A percentile compares a stretch with the other conserved stretches of the same genome.
Conservation (phyloP, 257 asterid genomes). For the Fraxinus excelsior region DNA sequence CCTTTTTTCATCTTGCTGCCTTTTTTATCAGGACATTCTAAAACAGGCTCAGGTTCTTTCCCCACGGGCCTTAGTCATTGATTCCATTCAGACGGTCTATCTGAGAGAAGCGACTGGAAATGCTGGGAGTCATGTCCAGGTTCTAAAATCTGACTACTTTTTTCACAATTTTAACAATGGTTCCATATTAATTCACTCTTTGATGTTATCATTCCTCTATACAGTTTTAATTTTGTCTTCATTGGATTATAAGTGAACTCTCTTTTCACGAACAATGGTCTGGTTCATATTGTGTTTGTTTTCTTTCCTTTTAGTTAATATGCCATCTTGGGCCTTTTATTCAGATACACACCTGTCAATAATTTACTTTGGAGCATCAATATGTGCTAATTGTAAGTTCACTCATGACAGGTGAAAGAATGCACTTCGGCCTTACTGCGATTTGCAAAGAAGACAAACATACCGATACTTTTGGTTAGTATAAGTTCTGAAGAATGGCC, state of each 20-base stretch:
- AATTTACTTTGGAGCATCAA: neutral
- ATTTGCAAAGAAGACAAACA: conserved; percentile 84
- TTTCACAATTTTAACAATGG: conserved; percentile 16
- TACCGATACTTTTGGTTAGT: conserved; percentile 85
- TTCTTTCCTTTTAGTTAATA: conserved; percentile 16
- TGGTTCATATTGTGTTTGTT: conserved; percentile 11
- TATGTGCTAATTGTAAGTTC: conserved; percentile 14
- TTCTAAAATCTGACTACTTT: conserved; percentile 22
- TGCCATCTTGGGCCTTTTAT: conserved; percentile 17
- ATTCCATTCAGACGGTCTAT: conserved; percentile 96
- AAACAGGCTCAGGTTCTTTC: conserved; percentile 66
- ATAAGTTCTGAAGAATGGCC: neutral
- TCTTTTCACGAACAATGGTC: neutral
- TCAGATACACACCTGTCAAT: conserved; percentile 11
- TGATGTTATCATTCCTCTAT: neutral
- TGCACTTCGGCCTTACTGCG: conserved; percentile 90
- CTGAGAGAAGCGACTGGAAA: conserved; percentile 76
- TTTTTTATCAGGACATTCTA: conserved; percentile 73
- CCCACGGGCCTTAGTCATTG: conserved; percentile 70
- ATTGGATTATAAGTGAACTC: neutral
- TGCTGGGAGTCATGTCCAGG: conserved; percentile 83
- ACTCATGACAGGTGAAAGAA: conserved; percentile 75
- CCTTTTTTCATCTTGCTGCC: conserved; percentile 2
- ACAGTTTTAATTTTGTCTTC: conserved; percentile 6
- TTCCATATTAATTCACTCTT: neutral